These are phyloP conservation scores for Aspergillus sp. DNA, from an alignment of 2,329 filamentous ascomycete species.

Conservation along the genomic window DNA sequence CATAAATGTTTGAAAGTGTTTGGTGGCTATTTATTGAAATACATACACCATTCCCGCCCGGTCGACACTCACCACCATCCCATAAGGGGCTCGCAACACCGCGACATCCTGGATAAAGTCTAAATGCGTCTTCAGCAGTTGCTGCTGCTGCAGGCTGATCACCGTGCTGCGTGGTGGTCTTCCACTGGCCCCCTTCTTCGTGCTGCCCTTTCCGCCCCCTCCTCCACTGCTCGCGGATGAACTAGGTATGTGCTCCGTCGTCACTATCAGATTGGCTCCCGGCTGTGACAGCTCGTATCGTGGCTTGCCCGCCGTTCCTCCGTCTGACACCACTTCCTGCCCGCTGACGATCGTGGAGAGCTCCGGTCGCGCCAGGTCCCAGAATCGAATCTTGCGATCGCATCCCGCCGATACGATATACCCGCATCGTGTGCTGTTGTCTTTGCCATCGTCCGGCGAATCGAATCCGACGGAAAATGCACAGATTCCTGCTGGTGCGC, in stretches of 20 bases:
- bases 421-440: constrained; percentile 59
- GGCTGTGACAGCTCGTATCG: constrained; percentile 64
- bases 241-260: constrained; percentile 58
- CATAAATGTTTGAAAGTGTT: too few relatives aligned
- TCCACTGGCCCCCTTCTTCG: constrained; percentile 29
- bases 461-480: constrained; percentile 71
- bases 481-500: constrained; percentile 53
- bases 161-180: constrained; percentile 71
- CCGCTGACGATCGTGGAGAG: constrained; percentile 78
- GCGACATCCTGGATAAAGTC: constrained; percentile 85
- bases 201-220: constrained; percentile 23
- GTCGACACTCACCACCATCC: constrained; percentile 89
- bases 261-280: constrained; percentile 59
- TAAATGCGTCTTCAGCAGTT: constrained; percentile 77
- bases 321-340: constrained; percentile 60
- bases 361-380: constrained; percentile 78
- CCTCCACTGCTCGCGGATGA: constrained; percentile 24
- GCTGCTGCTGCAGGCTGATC: constrained; percentile 82
- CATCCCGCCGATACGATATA: constrained; percentile 85
- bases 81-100: constrained; percentile 83
- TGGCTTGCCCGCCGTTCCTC: constrained; percentile 48
- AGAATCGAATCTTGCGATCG: constrained; percentile 88
- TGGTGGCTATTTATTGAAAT: constrained; percentile 48
- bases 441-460: constrained; percentile 58
- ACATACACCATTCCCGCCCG: constrained; percentile 85